Evolutionary conservation across 768 basidiomycete species (phyloP).

Genomic region (Lyophyllum shimeji): DNA sequence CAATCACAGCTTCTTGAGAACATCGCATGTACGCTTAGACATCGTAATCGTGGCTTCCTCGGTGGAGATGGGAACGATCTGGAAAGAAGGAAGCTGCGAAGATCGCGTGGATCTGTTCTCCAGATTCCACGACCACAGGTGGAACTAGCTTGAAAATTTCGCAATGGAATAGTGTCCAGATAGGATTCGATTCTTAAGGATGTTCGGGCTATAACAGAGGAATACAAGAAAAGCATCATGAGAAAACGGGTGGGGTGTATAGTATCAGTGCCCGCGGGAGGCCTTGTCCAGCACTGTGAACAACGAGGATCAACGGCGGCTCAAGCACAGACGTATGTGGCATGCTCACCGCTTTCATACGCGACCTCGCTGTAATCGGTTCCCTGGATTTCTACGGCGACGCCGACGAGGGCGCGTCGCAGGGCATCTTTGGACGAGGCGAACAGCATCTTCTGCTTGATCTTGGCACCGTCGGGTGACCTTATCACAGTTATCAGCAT

Average conservation of each 20-base stretch:
- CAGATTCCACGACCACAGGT: no score
- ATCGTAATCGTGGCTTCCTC: no score
- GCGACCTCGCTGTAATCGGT: conserved; percentile 77
- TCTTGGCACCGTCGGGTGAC: conserved; percentile 82
- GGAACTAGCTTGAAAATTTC: background rate
- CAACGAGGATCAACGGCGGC: background rate
- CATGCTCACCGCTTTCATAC: conserved; percentile 60
- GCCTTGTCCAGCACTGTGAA: conserved; percentile 33
- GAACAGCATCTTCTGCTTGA: conserved; percentile 93
- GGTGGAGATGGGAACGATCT: no score
- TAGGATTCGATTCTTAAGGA: conserved; percentile 10
- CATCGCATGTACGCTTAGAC: no score
- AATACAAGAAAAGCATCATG: conserved; percentile 3
- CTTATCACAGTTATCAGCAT: conserved; percentile 44
- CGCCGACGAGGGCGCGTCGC: conserved; percentile 68
- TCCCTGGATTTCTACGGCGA: conserved; percentile 82
- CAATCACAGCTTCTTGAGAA: no score
- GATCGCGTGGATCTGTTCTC: no score
- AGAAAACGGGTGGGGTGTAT: conserved; percentile 3
- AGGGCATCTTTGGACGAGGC: conserved; percentile 87
- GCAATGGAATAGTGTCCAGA: conserved; percentile 2
- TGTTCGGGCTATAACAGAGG: conserved; percentile 5
- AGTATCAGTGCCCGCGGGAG: conserved; percentile 23
- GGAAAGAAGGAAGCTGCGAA: no score
- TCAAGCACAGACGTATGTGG: background rate